Base-by-base conservation (phyloP, 2,329 filamentous ascomycete genomes). In the Colletotrichum euphorbiae region DNA sequence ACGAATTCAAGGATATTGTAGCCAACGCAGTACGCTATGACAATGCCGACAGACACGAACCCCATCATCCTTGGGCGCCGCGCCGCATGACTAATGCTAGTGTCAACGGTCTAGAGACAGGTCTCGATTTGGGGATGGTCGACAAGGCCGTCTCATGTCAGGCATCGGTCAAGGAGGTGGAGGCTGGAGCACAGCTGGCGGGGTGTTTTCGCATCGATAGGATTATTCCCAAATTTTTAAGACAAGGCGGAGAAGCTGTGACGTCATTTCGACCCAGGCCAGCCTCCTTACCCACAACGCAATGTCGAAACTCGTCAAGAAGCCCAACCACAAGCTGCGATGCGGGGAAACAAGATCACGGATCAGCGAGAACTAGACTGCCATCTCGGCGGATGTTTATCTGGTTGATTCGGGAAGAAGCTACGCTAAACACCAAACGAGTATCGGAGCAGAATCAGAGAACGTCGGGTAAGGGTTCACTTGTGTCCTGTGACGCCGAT, bases 91-190 rank as follows among this genome's bases (percentile, higher is more conserved):
- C 28, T 55, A 55, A 43, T 62, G 50, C 24, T 62, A 62, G 48
- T 38, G 59, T 33, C 46, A 33, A 48, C 48, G 17, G 38, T 24
- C 28, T 64, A 45, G 38, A 24, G 21, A 42, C 54, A 40, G 48
- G 48, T 24, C 54, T 55, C 61, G n/a, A 56, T 36, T 54, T 48
- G 40, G 38, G 15, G 12, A 43, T 24, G 21, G 21, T 9, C 45
- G 54, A 58, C 61, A n/a, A 59, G 54, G 40, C 54, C 61, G 61
- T 58, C 66, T 68, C 54, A 48, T 56, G 59, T 60, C 66, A 65
- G 24, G 33, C 54, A 40, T 19, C 28, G 24, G 38, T 42, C 24
- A 42, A 21, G 38, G 24, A 31, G 46, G 48, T 42, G 13, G 54
- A 19, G 28, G 46, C 54, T 42, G 13, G 54, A 19, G 28, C 40